phyloP scores from a whole-genome alignment of 192 early-diverging fungal species.

The Funneliformis geosporum region DNA sequence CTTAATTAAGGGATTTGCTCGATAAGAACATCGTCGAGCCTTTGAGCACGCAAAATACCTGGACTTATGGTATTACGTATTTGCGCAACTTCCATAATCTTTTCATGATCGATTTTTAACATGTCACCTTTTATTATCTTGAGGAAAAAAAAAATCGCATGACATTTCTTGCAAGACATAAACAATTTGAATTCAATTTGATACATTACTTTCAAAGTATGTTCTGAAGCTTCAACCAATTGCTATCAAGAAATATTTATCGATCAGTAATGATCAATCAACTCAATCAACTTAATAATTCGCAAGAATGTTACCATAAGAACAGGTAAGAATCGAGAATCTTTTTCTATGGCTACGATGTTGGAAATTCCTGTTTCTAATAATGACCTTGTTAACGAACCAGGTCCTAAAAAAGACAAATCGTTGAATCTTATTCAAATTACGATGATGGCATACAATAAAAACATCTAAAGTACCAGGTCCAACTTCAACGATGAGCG shows the following conservation, averaged over 20 bases:
- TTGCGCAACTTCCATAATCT: slow-evolving; percentile 49
- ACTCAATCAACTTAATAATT: not conserved
- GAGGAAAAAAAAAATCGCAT: slow-evolving; percentile 2
- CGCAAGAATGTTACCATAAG: slow-evolving; percentile 48
- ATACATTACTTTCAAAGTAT: slow-evolving; percentile 46
- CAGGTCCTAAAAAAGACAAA: slow-evolving; percentile 55
- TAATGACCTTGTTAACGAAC: slow-evolving; percentile 76
- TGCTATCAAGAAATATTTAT: slow-evolving; percentile 44
- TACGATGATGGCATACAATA: not conserved
- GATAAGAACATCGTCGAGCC: not conserved
- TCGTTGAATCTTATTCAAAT: not conserved
- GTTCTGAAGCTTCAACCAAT: slow-evolving; percentile 66
- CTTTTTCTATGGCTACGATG: slow-evolving; percentile 76
- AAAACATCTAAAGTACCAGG: slow-evolving; percentile 48
- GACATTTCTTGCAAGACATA: not conserved
- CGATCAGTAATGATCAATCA: not conserved
- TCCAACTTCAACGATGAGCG: slow-evolving; percentile 75
- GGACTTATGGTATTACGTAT: slow-evolving; percentile 15
- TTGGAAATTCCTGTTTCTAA: slow-evolving; percentile 62
- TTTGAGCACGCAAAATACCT: not conserved
- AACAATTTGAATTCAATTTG: not conserved
- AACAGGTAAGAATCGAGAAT: slow-evolving; percentile 66
- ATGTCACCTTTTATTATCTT: slow-evolving; percentile 65
- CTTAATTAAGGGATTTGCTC: not conserved
- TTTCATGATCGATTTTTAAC: slow-evolving; percentile 55